Conservation (phyloP, 805 yeast genomes). For the Myxozyma monticola region DNA sequence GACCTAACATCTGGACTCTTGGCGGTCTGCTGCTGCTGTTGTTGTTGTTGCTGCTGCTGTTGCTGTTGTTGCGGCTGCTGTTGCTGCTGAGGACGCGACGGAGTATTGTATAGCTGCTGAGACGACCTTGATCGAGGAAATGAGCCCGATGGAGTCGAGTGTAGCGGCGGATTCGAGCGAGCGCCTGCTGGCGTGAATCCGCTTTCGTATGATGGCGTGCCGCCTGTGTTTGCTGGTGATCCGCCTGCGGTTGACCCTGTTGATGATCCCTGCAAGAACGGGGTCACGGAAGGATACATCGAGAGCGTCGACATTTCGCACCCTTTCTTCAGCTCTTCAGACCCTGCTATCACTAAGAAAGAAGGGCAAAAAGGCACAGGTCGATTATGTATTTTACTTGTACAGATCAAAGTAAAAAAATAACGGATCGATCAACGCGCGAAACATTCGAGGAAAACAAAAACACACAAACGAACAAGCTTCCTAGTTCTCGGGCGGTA, state of each 20-base stretch:
- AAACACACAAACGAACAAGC: too few relatives aligned
- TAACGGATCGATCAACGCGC: too few relatives aligned
- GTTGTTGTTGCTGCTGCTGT: slow-evolving; percentile 13
- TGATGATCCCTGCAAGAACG: background rate
- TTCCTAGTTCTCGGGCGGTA: too few relatives aligned
- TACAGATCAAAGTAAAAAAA: too few relatives aligned
- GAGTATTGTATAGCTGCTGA: background rate
- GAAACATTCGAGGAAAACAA: too few relatives aligned
- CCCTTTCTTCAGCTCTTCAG: too few relatives aligned
- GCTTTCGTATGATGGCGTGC: background rate
- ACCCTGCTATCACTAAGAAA: too few relatives aligned
- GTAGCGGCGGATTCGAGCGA: background rate
- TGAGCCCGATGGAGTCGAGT: background rate
- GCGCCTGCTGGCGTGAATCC: background rate
- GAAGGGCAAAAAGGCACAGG: too few relatives aligned
- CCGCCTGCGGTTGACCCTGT: background rate
- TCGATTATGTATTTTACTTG: too few relatives aligned
- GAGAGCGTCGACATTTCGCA: background rate
- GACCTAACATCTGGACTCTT: slow-evolving; percentile 1
- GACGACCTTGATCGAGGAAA: background rate
- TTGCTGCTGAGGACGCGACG: background rate
- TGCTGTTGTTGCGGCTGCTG: slow-evolving; percentile 15
- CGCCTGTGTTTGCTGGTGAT: background rate
- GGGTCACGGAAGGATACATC: background rate
- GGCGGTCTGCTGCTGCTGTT: slow-evolving; percentile 4